Evolutionary conservation across 2,329 filamentous ascomycete genomes (phyloP).

Genomic region (Exophiala calicioides): DNA sequence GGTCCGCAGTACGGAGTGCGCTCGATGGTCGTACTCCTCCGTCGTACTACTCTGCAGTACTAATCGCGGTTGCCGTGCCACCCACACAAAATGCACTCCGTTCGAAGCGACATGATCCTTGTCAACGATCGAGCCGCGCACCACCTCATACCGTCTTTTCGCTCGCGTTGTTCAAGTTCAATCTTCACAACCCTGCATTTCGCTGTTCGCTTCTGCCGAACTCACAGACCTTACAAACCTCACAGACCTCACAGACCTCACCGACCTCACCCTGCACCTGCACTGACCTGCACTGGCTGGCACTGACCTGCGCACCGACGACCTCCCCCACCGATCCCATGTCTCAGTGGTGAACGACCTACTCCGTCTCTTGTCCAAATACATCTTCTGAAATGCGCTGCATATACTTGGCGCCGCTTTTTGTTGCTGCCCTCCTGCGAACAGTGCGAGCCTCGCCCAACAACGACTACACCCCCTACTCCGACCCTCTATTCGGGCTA

Average conservation of each 20-base stretch:
- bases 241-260: no score
- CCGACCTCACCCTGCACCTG: no score
- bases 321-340: constrained; percentile 5
- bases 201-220: no score
- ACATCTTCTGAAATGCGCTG: constrained; percentile 14
- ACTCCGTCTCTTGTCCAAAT: constrained; percentile 4
- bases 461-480: constrained; percentile 22
- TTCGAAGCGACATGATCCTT: no score
- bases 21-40: no score
- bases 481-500: constrained; percentile 20
- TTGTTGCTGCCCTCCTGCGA: constrained; percentile 8
- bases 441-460: constrained; percentile 5
- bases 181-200: no score
- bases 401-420: constrained; percentile 2
- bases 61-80: constrained; percentile 3
- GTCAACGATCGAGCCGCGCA: no score
- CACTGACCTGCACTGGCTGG: not conserved
- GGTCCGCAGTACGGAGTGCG: no score
- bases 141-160: no score
- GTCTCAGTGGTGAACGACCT: constrained; percentile 17
- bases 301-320: not conserved
- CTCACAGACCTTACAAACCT: no score
- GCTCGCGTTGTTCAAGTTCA: no score
- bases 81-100: no score
- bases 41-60: not conserved